These are phyloP conservation scores for Pythium biforme DNA, from an alignment of 352 stramenopile species.

Conservation along the genomic window DNA sequence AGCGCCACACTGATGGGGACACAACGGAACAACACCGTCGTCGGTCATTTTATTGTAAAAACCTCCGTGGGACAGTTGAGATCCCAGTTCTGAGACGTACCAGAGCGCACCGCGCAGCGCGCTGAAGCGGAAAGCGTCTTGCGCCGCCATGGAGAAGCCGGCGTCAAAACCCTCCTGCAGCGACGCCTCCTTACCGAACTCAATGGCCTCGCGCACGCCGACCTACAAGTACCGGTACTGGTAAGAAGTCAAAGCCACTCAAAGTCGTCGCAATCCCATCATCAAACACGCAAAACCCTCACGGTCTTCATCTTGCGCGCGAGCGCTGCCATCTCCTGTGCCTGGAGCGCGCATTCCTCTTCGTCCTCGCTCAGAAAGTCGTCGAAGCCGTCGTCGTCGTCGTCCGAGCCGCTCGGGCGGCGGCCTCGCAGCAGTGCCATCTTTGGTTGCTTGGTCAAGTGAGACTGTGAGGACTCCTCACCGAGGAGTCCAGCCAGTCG, in stretches of 20 bases:
- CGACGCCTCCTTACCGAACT: constrained; percentile 68
- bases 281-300: background rate
- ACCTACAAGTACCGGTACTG: constrained; percentile 33
- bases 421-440: background rate
- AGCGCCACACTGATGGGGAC: constrained; percentile 19
- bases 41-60: too few relatives aligned
- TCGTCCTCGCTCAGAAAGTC: constrained; percentile 63
- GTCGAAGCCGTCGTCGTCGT: constrained; percentile 74
- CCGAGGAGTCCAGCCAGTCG: background rate
- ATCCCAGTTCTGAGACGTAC: constrained; percentile 13
- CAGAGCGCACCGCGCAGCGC: constrained; percentile 50
- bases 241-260: too few relatives aligned
- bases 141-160: constrained; percentile 43
- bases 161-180: constrained; percentile 70
- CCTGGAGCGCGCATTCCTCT: constrained; percentile 40
- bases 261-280: too few relatives aligned
- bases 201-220: constrained; percentile 66
- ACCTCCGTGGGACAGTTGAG: too few relatives aligned
- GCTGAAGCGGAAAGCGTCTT: constrained; percentile 41
- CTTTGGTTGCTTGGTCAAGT: background rate
- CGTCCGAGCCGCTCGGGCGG: constrained; percentile 18
- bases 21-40: background rate
- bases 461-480: too few relatives aligned
- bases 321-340: constrained; percentile 51
- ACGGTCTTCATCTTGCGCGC: constrained; percentile 66